These are phyloP conservation scores for Ormosia semicastrata DNA, from an alignment of 306 rosid species.

Conservation along the genomic window DNA sequence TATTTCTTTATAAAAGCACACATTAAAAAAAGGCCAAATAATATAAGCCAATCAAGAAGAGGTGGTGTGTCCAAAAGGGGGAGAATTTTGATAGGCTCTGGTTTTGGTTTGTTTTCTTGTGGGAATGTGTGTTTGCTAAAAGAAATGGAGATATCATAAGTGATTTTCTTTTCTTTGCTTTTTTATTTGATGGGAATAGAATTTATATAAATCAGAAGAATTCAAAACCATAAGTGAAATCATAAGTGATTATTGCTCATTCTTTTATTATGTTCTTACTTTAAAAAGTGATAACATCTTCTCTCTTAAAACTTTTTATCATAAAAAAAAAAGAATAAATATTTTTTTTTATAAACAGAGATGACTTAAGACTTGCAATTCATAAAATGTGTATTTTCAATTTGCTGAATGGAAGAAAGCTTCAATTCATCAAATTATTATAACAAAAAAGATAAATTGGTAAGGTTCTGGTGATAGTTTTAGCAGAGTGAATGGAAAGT, in stretches of 20 bases:
- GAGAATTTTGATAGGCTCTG: not conserved
- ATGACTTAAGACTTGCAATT: not conserved
- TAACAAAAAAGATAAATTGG: not conserved
- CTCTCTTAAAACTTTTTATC: too few relatives aligned
- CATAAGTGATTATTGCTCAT: too few relatives aligned
- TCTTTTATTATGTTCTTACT: too few relatives aligned
- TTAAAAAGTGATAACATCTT: too few relatives aligned
- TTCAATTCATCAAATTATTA: too few relatives aligned
- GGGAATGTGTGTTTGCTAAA: not conserved
- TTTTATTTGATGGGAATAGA: too few relatives aligned
- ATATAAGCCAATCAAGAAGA: slow-evolving; percentile 18
- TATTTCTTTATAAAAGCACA: not conserved
- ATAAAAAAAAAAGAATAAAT: too few relatives aligned
- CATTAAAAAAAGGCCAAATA: not conserved
- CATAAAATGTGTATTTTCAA: not conserved
- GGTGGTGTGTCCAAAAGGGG: not conserved
- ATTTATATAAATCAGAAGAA: too few relatives aligned
- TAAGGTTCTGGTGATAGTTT: not conserved
- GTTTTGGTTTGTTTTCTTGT: not conserved
- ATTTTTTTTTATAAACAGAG: too few relatives aligned
- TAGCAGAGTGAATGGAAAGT: not conserved
- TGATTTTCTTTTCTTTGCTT: too few relatives aligned
- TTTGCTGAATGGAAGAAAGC: not conserved
- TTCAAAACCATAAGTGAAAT: too few relatives aligned
- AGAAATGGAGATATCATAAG: too few relatives aligned